Base-by-base conservation (phyloP, 1,284 basidiomycete genomes). In the Leccinum holopus region DNA sequence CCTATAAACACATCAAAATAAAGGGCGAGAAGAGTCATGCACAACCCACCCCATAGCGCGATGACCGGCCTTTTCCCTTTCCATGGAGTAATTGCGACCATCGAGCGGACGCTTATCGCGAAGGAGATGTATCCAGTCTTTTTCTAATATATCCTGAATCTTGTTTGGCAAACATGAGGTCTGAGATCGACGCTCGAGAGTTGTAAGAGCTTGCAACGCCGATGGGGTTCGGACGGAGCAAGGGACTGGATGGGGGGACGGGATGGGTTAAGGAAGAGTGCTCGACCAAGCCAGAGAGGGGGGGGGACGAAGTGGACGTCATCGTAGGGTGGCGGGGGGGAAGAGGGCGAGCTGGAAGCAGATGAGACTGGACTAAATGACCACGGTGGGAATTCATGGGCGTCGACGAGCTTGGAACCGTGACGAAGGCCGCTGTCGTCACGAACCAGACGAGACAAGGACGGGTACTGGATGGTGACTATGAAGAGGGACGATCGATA, bases 181-280 rank as follows among this genome's bases (percentile, higher is more conserved):
- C 83, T 37, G 86, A 83, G 62, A 91, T 88, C 25, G 86, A 87
- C 61, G 78, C 76, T 59, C 72, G 77, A 41, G 79, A 72, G 57
- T 61, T 61, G 51, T 57, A 61, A 32, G 69, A 61, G 60, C 60
- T 67, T 61, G 72, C 63, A 44, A 65, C 37, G 28, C 58, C 28
- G 37, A 52, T 57, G 57, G 60, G 35, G 16, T 63, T 65, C 41
- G 66, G 68, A 52, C 64, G 68, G 61, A 72, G 71, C 35, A 71
- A 63, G 35, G 73, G 66, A 51, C 33, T 56, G 55, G 21, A 63
- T 32, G 55, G 37, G 11, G 44, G 51, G 54, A 41, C 41, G 10
- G 62, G 25, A 58, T 39, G 62, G 8, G 53, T 21, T n/a, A 51
- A 54, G 21, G 59, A 53, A 37, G 68, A 55, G 14, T 61, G 54